phyloP scores from a whole-genome alignment of 1,284 basidiomycete genomes.

The Sanghuangporus sanghuang region DNA sequence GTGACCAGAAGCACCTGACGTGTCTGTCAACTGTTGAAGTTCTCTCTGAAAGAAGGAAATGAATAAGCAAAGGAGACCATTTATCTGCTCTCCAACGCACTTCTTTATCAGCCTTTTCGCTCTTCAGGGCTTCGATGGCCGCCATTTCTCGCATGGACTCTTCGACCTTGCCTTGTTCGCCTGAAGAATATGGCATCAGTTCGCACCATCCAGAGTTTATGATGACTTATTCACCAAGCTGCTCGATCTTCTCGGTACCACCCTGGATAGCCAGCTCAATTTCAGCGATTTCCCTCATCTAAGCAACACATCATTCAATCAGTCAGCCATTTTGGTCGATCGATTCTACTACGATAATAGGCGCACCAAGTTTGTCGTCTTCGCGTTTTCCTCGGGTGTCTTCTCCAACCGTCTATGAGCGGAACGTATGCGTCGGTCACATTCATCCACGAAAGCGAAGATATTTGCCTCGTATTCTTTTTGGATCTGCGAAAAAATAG shows the following conservation, averaged over 20 bases:
- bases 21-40: constrained; percentile 94
- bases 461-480: constrained; percentile 96
- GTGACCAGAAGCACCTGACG: constrained; percentile 96
- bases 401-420: constrained; percentile 96
- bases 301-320: background rate
- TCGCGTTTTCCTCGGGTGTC: constrained; percentile 98
- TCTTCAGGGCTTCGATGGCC: constrained; percentile 96
- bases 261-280: constrained; percentile 98
- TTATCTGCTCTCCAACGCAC: constrained; percentile 33
- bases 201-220: constrained; percentile 12
- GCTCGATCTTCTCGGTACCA: constrained; percentile 97
- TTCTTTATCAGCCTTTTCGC: constrained; percentile 95
- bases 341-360: background rate
- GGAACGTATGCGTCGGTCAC: constrained; percentile 91
- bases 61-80: background rate
- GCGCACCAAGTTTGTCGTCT: constrained; percentile 89
- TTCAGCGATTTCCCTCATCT: constrained; percentile 99
- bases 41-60: constrained; percentile 59
- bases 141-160: constrained; percentile 97
- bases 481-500: constrained; percentile 80
- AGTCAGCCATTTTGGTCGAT: background rate
- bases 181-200: constrained; percentile 33
- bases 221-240: constrained; percentile 58
- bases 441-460: constrained; percentile 95
- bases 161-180: constrained; percentile 96